These are phyloP conservation scores for Lolium multiflorum DNA, from an alignment of 176 grass and related monocot genomes.

Conservation along the genomic window DNA sequence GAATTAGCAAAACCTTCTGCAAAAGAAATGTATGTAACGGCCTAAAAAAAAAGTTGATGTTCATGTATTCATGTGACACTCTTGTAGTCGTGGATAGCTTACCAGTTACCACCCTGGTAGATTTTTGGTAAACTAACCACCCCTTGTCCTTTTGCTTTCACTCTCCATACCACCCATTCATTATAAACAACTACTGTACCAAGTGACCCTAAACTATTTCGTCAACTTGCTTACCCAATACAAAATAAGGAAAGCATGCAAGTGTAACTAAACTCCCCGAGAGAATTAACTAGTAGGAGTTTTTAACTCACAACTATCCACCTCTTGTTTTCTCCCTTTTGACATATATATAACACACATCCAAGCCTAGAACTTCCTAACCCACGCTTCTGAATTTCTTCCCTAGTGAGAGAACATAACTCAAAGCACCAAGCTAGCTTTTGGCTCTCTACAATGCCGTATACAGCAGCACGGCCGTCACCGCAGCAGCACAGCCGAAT, in stretches of 20 bases:
- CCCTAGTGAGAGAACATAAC: background rate
- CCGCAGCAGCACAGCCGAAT: slow-evolving; percentile 43
- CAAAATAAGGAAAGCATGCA: slow-evolving; percentile 27
- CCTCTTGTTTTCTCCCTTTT: background rate
- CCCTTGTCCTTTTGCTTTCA: slow-evolving; percentile 18
- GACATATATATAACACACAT: slow-evolving; percentile 23
- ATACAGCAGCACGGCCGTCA: slow-evolving; percentile 24
- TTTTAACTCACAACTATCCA: slow-evolving; percentile 39
- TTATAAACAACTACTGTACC: slow-evolving; percentile 16
- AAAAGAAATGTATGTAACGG: background rate
- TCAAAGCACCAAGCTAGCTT: background rate
- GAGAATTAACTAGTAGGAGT: background rate
- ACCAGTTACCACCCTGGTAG: background rate
- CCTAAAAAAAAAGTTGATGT: background rate
- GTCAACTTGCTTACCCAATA: slow-evolving; percentile 45
- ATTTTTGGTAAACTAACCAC: slow-evolving; percentile 26
- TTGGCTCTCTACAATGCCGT: slow-evolving; percentile 42
- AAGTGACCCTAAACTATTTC: slow-evolving; percentile 43
- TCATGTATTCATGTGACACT: background rate
- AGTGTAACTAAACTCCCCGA: slow-evolving; percentile 16
- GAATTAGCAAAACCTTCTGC: background rate
- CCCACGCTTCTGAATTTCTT: background rate
- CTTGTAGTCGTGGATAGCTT: background rate
- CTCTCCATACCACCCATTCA: slow-evolving; percentile 36
- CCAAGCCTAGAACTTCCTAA: slow-evolving; percentile 4